phyloP scores from a whole-genome alignment of 2,329 filamentous ascomycete species.

The Colletotrichum tropicicola region DNA sequence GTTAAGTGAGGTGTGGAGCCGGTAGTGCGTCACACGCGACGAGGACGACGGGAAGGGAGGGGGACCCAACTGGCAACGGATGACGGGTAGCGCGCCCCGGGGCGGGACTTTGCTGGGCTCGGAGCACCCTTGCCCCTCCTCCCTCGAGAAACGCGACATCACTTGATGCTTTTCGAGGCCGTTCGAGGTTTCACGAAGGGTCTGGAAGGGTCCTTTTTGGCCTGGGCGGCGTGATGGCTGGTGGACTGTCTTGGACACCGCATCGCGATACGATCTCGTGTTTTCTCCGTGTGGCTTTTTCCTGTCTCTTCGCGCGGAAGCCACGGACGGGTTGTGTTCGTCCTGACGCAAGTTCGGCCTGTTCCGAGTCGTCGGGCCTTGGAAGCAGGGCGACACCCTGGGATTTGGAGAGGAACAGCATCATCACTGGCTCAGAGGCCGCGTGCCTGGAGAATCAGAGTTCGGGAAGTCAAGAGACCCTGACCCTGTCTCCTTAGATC shows the following conservation, averaged over 20 bases:
- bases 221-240: not conserved
- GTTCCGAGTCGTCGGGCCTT: not conserved
- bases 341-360: not conserved
- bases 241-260: not conserved
- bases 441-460: not conserved
- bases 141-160: not conserved
- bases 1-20: conserved; percentile 14
- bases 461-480: not conserved
- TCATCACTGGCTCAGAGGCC: not conserved
- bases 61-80: not conserved
- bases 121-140: not conserved
- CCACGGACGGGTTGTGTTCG: not conserved
- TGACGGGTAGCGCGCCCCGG: conserved; percentile 19
- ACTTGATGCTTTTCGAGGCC: not conserved
- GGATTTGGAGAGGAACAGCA: not conserved
- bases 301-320: not conserved
- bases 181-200: conserved; percentile 5
- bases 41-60: not conserved
- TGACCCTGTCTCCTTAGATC: not conserved
- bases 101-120: not conserved
- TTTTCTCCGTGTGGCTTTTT: not conserved
- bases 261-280: not conserved
- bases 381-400: conserved; percentile 4
- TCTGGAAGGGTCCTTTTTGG: conserved; percentile 12
- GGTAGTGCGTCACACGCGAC: conserved; percentile 21